Percentiles rank a stretch among this genome's conserved stretches.
Conservation (phyloP, 768 basidiomycete species). For the Boletus coccyginus region DNA sequence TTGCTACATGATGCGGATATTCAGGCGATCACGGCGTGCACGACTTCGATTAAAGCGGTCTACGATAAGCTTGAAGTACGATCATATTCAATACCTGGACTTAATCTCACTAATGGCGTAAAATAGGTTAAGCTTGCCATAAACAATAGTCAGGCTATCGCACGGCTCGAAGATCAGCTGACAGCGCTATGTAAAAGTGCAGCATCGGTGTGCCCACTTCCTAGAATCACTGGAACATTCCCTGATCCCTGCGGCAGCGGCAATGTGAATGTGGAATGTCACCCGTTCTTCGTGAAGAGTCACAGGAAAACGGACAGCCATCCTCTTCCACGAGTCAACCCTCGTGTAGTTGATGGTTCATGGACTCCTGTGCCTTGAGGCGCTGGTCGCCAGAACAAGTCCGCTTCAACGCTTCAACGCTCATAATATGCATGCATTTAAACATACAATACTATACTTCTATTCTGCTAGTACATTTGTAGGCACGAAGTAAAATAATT, state of each 20-base stretch:
- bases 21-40: constrained; percentile 4
- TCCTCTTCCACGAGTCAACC: not conserved
- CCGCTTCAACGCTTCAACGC: not conserved
- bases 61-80: constrained; percentile 9
- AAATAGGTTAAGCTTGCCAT: constrained; percentile 13
- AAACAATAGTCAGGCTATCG: constrained; percentile 5
- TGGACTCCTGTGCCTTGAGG: too few species aligned
- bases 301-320: not conserved
- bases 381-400: not conserved
- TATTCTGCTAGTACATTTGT: not conserved
- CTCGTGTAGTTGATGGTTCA: not conserved
- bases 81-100: not conserved
- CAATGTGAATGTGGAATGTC: constrained; percentile 4
- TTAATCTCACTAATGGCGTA: not conserved
- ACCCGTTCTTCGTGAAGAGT: not conserved
- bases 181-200: not conserved
- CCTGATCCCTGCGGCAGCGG: constrained; percentile 4
- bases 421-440: not conserved
- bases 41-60: constrained; percentile 6
- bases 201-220: not conserved
- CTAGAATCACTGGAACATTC: not conserved
- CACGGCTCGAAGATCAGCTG: constrained; percentile 11
- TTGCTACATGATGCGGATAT: constrained; percentile 10
- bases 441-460: not conserved
- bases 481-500: not conserved